Conservation (phyloP, 768 basidiomycete genomes). For the Lentinula sp. region DNA sequence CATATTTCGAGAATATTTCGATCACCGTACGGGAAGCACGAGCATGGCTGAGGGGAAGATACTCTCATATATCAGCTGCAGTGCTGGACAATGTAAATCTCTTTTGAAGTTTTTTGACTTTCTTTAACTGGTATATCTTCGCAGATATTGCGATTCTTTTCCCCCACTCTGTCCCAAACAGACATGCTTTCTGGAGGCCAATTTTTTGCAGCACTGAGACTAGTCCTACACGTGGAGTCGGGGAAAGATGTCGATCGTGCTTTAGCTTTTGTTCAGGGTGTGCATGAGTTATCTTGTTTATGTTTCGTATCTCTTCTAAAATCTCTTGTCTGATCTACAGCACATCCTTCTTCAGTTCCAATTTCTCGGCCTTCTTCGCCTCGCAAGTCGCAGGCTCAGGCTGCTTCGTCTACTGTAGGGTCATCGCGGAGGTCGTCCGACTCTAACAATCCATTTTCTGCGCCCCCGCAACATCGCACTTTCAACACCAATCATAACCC, state of each 20-base stretch:
- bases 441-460: background rate
- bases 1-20: slow-evolving; percentile 45
- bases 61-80: slow-evolving; percentile 42
- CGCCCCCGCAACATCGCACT: slow-evolving; percentile 14
- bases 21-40: slow-evolving; percentile 62
- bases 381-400: slow-evolving; percentile 13
- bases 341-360: slow-evolving; percentile 12
- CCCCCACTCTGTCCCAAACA: slow-evolving; percentile 42
- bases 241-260: slow-evolving; percentile 59
- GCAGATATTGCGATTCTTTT: slow-evolving; percentile 64
- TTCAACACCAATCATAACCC: slow-evolving; percentile 30
- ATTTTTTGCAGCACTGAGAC: slow-evolving; percentile 69
- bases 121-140: background rate
- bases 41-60: slow-evolving; percentile 73
- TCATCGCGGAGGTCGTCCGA: slow-evolving; percentile 9
- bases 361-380: slow-evolving; percentile 19
- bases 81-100: slow-evolving; percentile 54
- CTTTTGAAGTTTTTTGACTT: slow-evolving; percentile 8
- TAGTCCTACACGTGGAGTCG: slow-evolving; percentile 54
- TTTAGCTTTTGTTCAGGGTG: slow-evolving; percentile 75
- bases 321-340: slow-evolving; percentile 5
- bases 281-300: slow-evolving; percentile 14
- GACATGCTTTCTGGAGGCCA: slow-evolving; percentile 63
- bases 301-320: background rate
- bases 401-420: slow-evolving; percentile 8